These are phyloP conservation scores for Lenzites betulinus DNA, from an alignment of 768 basidiomycete species.

Conservation along the genomic window DNA sequence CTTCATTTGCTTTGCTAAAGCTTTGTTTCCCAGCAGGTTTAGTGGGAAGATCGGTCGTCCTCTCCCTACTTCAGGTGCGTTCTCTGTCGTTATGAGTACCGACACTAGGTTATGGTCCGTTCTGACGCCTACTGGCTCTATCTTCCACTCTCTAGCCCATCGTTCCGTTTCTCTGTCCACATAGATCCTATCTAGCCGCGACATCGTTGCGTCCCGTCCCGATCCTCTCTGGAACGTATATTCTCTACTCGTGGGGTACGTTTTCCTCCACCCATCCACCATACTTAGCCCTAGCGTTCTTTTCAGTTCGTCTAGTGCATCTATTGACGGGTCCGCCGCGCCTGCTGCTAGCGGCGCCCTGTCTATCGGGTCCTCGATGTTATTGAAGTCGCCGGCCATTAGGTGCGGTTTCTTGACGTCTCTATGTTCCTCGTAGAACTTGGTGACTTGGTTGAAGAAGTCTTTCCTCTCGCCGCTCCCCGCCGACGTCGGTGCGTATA, in stretches of 20 bases:
- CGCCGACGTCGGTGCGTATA: not conserved
- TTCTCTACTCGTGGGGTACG: not conserved
- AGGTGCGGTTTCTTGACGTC: not conserved
- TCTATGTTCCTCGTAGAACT: not conserved
- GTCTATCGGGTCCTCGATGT: not conserved
- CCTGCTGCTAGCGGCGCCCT: not conserved
- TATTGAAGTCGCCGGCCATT: not conserved
- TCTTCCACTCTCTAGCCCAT: not conserved
- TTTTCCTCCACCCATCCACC: not conserved
- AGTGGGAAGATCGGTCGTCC: constrained; percentile 1
- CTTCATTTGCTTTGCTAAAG: not conserved
- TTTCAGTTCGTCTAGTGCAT: not conserved
- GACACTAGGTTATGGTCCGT: not conserved
- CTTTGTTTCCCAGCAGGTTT: not conserved
- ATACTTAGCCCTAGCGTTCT: not conserved
- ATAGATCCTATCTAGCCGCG: not conserved
- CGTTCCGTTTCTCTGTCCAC: not conserved
- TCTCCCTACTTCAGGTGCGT: not conserved
- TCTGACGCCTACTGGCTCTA: not conserved
- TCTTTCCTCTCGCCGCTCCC: not conserved
- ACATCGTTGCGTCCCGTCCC: not conserved
- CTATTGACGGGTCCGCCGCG: not conserved
- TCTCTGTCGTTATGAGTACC: not conserved
- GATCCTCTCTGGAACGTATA: not conserved
- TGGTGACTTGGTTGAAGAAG: not conserved